Base-by-base conservation (phyloP, 805 yeast genomes). In the Candida maesae region DNA sequence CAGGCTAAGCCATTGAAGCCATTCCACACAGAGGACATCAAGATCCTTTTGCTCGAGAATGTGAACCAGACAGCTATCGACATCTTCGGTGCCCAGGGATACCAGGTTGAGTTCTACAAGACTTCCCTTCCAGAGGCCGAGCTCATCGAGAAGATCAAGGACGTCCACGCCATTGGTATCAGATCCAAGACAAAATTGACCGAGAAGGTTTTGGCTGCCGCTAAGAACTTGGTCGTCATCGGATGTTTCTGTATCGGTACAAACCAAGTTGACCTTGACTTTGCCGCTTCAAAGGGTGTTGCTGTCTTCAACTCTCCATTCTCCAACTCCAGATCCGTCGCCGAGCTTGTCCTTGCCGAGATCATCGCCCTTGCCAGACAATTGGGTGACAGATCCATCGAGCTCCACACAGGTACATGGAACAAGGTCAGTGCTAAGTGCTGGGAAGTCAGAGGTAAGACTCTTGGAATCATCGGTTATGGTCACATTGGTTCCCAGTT, bases 231-330 rank as follows among this genome's bases (percentile, higher is more conserved):
- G 66, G 85, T 85, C 20, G 90, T 79, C 24, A 73, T 93, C 66
- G 99, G 99, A 43, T 93, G 99, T 72, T 93, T 93, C 84, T 93
- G 99, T 76, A 93, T 93, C 55, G 99, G 99, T 59, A 93, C 98
- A 47, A 93, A 93, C 71, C 99, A 93, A 71, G 99, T 93, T 41
- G 95, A 93, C 64, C 74, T 90, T 50, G 86, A 85, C 53, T 85
- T 63, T 56, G 99, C 99, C 42, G 96, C 98, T 50, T 78, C 82
- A 58, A 76, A 78, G 36, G 99, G 99, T 70, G 78, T 91, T 64
- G 90, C 97, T 35, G 99, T 93, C 18, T 93, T 93, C 82, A 88
- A 89, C 76, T 90, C 99, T 25, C 99, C 99, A 38, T 93, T 93
- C 72, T 89, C 97, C 52, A 93, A 93, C 74, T 91, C 98, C 27